Percentiles rank a stretch among this genome's conserved stretches.
These are phyloP conservation scores for Agaricus subrufescens DNA, from an alignment of 768 basidiomycete genomes.

Conservation along the genomic window DNA sequence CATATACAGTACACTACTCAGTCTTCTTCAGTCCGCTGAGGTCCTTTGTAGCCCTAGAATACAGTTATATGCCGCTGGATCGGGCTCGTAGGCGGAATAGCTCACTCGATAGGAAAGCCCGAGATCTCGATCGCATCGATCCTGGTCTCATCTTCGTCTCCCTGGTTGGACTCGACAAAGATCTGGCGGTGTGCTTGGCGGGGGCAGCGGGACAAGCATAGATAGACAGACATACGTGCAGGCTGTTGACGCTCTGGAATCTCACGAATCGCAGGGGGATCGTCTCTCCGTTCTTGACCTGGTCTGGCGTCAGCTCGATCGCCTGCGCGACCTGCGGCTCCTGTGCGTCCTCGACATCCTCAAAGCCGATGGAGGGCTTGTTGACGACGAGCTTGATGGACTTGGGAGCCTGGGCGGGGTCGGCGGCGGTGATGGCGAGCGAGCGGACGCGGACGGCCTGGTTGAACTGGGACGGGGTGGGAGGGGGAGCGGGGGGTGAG, in stretches of 20 bases:
- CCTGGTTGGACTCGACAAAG: constrained; percentile 67
- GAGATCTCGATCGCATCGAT: constrained; percentile 66
- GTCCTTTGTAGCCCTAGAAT: constrained; percentile 2
- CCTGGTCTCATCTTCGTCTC: constrained; percentile 52
- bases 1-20: neutral
- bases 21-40: constrained; percentile 3
- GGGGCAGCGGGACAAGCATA: neutral
- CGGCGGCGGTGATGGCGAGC: constrained; percentile 43
- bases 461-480: constrained; percentile 50
- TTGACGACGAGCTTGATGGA: constrained; percentile 61
- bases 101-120: constrained; percentile 53
- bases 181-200: constrained; percentile 20
- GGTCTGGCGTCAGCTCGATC: constrained; percentile 44
- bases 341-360: constrained; percentile 52
- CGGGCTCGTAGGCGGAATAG: neutral
- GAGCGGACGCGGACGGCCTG: constrained; percentile 62
- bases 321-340: constrained; percentile 54
- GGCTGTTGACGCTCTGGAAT: constrained; percentile 62
- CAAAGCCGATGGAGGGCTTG: constrained; percentile 55
- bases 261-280: constrained; percentile 59
- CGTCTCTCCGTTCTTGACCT: constrained; percentile 40
- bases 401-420: constrained; percentile 46
- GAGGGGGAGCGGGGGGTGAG: neutral
- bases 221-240: constrained; percentile 43
- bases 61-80: neutral